A percentile compares a stretch with the other conserved stretches of the same genome.
Conservation (phyloP, 495 filamentous ascomycete species). For the Xylaria intraflava region DNA sequence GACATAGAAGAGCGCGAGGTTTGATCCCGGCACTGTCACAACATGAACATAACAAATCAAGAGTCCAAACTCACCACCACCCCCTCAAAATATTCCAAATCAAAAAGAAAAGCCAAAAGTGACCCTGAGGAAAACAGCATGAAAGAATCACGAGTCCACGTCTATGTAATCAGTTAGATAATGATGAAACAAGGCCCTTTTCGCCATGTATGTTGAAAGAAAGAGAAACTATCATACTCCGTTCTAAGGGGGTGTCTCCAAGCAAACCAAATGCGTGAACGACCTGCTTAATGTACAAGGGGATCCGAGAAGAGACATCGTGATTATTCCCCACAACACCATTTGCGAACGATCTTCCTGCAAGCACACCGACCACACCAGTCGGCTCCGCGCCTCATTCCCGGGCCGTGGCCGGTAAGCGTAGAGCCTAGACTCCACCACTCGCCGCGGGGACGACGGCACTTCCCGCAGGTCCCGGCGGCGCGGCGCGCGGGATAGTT, state of each 20-base stretch:
- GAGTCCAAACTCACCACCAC: background rate
- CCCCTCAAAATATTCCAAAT: background rate
- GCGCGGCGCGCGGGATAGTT: background rate
- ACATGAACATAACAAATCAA: background rate
- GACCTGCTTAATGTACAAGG: too few species aligned
- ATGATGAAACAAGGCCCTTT: background rate
- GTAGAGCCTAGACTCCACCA: constrained; percentile 20
- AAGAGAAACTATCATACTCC: background rate
- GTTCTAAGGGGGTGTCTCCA: constrained; percentile 1
- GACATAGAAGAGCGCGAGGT: too few species aligned
- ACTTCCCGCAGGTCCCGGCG: constrained; percentile 15
- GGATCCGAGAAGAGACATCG: background rate
- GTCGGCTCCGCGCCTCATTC: constrained; percentile 14
- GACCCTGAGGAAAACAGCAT: background rate
- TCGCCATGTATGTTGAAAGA: background rate
- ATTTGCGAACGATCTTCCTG: constrained; percentile 14
- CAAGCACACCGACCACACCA: constrained; percentile 26
- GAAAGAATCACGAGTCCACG: background rate
- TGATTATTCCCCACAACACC: constrained; percentile 15
- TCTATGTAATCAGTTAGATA: constrained; percentile 8
- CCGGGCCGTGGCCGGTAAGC: constrained; percentile 11
- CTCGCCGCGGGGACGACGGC: constrained; percentile 17
- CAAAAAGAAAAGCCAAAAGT: background rate
- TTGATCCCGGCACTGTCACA: background rate
- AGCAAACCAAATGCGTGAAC: too few species aligned